These are phyloP conservation scores for Populus hybrid DNA, from an alignment of 441 rosid species.

Conservation along the genomic window DNA sequence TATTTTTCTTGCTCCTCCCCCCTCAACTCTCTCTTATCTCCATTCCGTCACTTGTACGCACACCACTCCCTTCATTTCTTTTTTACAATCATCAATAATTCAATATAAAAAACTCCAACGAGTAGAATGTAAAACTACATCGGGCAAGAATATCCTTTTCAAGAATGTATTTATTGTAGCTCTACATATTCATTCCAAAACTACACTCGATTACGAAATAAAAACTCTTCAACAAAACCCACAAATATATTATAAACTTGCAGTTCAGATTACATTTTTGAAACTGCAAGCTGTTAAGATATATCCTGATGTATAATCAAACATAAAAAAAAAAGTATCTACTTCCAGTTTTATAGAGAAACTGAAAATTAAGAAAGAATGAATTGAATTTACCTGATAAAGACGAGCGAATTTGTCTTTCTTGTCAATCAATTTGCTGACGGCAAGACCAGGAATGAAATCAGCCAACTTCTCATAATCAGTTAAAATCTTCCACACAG, in stretches of 20 bases:
- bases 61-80: background rate
- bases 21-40: background rate
- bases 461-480: conserved; percentile 80
- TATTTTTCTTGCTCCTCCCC: background rate
- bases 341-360: background rate
- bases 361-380: background rate
- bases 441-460: conserved; percentile 77
- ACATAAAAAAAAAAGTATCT: background rate
- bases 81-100: background rate
- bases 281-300: background rate
- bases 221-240: background rate
- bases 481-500: conserved; percentile 70
- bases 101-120: background rate
- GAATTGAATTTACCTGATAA: conserved; percentile 47
- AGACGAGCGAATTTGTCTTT: conserved; percentile 66
- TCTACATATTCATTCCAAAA: background rate
- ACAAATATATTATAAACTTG: background rate
- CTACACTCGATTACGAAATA: background rate
- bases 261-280: background rate
- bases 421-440: conserved; percentile 73
- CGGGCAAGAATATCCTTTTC: background rate
- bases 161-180: background rate
- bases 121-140: background rate
- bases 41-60: background rate
- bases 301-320: background rate